phyloP scores from a whole-genome alignment of 2,329 filamentous ascomycete genomes.

The Pyricularia pennisetigena region DNA sequence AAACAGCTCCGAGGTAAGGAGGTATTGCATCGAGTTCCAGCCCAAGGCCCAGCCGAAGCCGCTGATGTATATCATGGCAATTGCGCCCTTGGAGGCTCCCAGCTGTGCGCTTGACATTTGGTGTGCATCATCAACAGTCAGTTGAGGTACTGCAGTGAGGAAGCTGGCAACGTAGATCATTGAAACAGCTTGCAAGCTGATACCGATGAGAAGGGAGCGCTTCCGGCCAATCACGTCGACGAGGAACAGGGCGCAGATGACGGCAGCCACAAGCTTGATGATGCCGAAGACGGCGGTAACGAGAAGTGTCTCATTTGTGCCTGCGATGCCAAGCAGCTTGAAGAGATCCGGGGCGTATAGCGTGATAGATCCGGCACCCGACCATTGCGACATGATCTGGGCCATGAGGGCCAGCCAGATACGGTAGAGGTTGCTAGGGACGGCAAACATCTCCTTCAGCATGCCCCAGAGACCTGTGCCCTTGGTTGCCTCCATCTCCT shows the following conservation, averaged over 20 bases:
- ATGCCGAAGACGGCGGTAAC: slow-evolving; percentile 67
- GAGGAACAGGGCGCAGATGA: slow-evolving; percentile 63
- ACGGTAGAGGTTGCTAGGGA: slow-evolving; percentile 60
- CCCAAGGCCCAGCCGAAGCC: slow-evolving; percentile 54
- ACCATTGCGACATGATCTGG: slow-evolving; percentile 65
- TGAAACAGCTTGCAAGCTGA: slow-evolving; percentile 45
- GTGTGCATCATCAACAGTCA: slow-evolving; percentile 37
- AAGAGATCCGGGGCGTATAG: slow-evolving; percentile 68
- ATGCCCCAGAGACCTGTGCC: slow-evolving; percentile 54
- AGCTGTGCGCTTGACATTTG: slow-evolving; percentile 35
- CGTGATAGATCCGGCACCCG: slow-evolving; percentile 61
- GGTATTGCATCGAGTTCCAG: slow-evolving; percentile 69
- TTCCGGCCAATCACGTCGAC: slow-evolving; percentile 71
- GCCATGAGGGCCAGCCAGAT: slow-evolving; percentile 57
- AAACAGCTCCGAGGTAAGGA: slow-evolving; percentile 68
- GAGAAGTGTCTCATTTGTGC: slow-evolving; percentile 57
- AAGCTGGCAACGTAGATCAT: slow-evolving; percentile 53
- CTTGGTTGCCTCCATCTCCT: slow-evolving; percentile 60
- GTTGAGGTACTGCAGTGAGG: slow-evolving; percentile 47
- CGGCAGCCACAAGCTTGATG: slow-evolving; percentile 55
- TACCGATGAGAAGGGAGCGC: slow-evolving; percentile 48
- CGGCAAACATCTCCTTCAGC: slow-evolving; percentile 58
- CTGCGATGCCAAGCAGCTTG: slow-evolving; percentile 56
- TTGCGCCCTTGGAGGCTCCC: slow-evolving; percentile 51
- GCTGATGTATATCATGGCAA: slow-evolving; percentile 60